Percentiles rank a stretch among this genome's conserved stretches.
These are phyloP conservation scores for Fusarium penzigii DNA, from an alignment of 2,329 filamentous ascomycete genomes.

Conservation along the genomic window DNA sequence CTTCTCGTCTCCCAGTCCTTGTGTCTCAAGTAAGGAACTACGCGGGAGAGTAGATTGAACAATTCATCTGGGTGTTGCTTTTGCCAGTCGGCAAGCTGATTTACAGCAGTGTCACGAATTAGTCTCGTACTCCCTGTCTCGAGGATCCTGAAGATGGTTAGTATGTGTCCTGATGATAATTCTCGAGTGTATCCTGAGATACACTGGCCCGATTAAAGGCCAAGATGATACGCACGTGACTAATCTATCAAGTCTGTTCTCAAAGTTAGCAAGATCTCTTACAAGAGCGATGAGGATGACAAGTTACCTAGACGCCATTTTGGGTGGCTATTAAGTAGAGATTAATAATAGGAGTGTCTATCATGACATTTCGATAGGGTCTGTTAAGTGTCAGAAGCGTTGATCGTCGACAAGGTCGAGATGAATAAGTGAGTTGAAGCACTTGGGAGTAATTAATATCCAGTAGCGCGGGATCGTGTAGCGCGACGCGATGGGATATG, in stretches of 20 bases:
- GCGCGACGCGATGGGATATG: constrained; percentile 29
- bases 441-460: constrained; percentile 17
- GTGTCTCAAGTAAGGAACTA: constrained; percentile 92
- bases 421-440: constrained; percentile 10
- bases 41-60: constrained; percentile 89
- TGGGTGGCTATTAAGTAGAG: constrained; percentile 36
- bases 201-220: background rate
- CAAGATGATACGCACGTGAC: constrained; percentile 69
- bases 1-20: constrained; percentile 97
- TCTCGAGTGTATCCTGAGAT: background rate
- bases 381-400: constrained; percentile 11
- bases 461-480: constrained; percentile 29
- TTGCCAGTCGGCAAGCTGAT: constrained; percentile 96
- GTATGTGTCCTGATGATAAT: background rate
- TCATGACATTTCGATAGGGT: constrained; percentile 33
- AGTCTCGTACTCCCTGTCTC: constrained; percentile 96
- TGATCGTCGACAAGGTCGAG: background rate
- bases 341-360: constrained; percentile 16
- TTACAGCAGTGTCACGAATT: constrained; percentile 94
- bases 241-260: constrained; percentile 72
- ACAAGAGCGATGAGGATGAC: background rate
- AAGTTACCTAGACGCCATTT: constrained; percentile 58
- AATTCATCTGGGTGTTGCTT: constrained; percentile 97
- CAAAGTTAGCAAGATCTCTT: constrained; percentile 9
- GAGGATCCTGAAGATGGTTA: constrained; percentile 64